Percentiles rank a stretch among this genome's conserved stretches.
phyloP scores from a whole-genome alignment of 768 basidiomycete genomes.

The Lentinula aciculospora region DNA sequence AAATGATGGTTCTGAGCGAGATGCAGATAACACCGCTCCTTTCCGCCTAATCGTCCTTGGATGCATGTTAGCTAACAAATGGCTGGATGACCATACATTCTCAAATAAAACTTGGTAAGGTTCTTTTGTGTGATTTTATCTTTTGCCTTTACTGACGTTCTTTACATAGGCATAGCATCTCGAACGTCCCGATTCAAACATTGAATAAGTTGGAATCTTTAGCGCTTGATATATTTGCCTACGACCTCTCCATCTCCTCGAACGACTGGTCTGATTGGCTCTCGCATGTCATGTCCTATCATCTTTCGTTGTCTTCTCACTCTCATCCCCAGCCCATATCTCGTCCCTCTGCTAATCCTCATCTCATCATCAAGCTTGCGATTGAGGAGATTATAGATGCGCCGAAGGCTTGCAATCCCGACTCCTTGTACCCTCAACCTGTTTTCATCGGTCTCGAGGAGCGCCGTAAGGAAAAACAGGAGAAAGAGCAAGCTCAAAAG shows the following conservation, averaged over 20 bases:
- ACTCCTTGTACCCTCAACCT: conserved; percentile 44
- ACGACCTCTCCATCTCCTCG: conserved; percentile 64
- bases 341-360: conserved; percentile 68
- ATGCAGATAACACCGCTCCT: conserved; percentile 54
- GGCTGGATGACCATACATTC: conserved; percentile 86
- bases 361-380: conserved; percentile 59
- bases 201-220: conserved; percentile 70
- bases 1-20: conserved; percentile 34
- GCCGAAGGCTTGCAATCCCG: conserved; percentile 25
- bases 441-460: conserved; percentile 72
- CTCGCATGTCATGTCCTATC: conserved; percentile 56
- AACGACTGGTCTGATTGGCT: conserved; percentile 72
- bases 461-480: conserved; percentile 46
- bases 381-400: conserved; percentile 66
- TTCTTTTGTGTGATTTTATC: conserved; percentile 4
- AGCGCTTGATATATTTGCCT: conserved; percentile 62
- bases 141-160: conserved; percentile 5
- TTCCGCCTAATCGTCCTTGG: conserved; percentile 76
- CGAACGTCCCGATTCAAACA: conserved; percentile 63
- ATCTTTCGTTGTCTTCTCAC: conserved; percentile 55
- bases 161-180: conserved; percentile 66
- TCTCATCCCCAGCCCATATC: conserved; percentile 70
- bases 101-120: conserved; percentile 85
- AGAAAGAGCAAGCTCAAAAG: conserved; percentile 32
- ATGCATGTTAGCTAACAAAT: conserved; percentile 85